These are phyloP conservation scores for Anacardium occidentale DNA, from an alignment of 345 rosid species.

Conservation along the genomic window DNA sequence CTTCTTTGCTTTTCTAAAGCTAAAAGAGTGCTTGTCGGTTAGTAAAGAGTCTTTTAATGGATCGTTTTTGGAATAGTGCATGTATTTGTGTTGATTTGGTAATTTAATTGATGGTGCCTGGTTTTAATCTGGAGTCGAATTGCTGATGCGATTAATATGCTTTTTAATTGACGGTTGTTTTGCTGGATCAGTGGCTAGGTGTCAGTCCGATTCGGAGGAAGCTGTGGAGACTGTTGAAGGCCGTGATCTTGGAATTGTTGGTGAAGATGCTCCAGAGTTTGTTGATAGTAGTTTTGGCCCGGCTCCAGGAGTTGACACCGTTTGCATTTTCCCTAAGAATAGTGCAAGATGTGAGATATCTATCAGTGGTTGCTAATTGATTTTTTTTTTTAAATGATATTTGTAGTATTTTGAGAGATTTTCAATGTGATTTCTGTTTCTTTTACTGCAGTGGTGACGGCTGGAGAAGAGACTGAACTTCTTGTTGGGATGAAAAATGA, in stretches of 20 bases:
- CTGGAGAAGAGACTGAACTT: conserved; percentile 79
- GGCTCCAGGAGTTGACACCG: conserved; percentile 66
- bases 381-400: neutral
- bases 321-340: conserved; percentile 76
- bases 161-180: conserved; percentile 14
- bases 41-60: neutral
- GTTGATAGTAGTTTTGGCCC: conserved; percentile 47
- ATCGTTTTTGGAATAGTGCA: neutral
- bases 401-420: neutral
- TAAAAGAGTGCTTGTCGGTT: neutral
- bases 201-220: conserved; percentile 61
- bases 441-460: conserved; percentile 55
- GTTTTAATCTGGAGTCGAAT: neutral
- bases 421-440: conserved; percentile 13
- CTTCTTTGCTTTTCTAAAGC: conserved; percentile 8
- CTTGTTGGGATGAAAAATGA: conserved; percentile 84
- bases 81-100: neutral
- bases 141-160: neutral
- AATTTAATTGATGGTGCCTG: neutral
- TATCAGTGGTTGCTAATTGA: neutral
- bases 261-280: conserved; percentile 59
- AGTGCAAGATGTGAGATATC: conserved; percentile 52
- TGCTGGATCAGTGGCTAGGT: conserved; percentile 53
- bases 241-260: conserved; percentile 65
- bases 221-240: conserved; percentile 51